phyloP scores from a whole-genome alignment of 2,329 filamentous ascomycete species.

The Penicillium sp. region DNA sequence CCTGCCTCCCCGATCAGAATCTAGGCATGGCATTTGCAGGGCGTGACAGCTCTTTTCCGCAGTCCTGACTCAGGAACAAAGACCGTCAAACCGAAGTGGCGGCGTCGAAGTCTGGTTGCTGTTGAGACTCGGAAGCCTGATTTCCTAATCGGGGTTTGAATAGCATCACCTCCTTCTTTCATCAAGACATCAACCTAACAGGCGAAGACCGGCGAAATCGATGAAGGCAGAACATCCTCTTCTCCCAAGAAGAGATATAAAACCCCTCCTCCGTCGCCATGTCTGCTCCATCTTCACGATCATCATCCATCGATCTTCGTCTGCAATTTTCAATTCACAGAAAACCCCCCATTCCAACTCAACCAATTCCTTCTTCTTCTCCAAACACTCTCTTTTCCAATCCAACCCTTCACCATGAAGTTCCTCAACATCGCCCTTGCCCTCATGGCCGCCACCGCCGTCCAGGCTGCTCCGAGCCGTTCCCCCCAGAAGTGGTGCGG shows the following conservation, averaged over 20 bases:
- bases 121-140: neutral
- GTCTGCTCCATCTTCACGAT: neutral
- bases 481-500: conserved; percentile 31
- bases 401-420: conserved; percentile 48
- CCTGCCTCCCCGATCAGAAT: neutral
- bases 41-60: neutral
- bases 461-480: conserved; percentile 28
- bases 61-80: conserved; percentile 1
- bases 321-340: conserved; percentile 6
- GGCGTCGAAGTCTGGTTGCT: neutral
- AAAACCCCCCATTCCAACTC: conserved; percentile 1
- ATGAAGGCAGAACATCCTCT: neutral
- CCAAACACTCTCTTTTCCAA: conserved; percentile 12
- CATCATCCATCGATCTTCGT: conserved; percentile 13
- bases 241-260: neutral
- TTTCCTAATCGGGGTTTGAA: conserved; percentile 12
- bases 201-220: neutral
- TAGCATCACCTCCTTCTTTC: neutral
- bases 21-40: neutral
- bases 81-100: neutral
- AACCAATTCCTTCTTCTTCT: conserved; percentile 1
- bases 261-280: neutral
- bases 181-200: neutral
- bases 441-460: conserved; percentile 43
- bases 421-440: conserved; percentile 46